Evolutionary conservation across 179 eudicot genomes (phyloP), one percentile per base, ranked within the genome.

Genomic region (Sideroxylon spinosum): DNA sequence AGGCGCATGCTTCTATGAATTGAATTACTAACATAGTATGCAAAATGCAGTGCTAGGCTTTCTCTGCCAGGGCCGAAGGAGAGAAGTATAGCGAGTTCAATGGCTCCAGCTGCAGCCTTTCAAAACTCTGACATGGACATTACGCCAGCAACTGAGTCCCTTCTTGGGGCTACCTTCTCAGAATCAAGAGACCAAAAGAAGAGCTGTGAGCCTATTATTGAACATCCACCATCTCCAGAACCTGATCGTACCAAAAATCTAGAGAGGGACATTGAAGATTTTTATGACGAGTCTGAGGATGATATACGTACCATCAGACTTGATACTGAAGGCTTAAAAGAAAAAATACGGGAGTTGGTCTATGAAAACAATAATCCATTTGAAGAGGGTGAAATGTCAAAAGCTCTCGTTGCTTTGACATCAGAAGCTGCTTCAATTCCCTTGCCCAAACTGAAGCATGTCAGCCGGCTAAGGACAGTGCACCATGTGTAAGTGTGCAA

Each of bases 211-310:
- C 86, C 85, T 10, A 78, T 81, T 62, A 57, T 86, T 84, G 85
- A 76, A 84, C 77, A 88, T 82, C 98, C 98, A 68, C 83, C 96
- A 81, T 85, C 97, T 14, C 99, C 98, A 59, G 87, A 86, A 66
- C 89, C 74, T 25, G 84, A 79, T 56, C 67, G 22, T 17, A 78
- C 76, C 62, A 78, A 84, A 69, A 57, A 50, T 22, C 52, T 70
- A 53, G 85, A 84, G 77, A 46, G 62, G 53, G 92, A 91, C 71
- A 88, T 89, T n/a, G 94, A 90, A 85, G 89, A 85, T 59, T 80
- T 74, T 46, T 69, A 19, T 75, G 92, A 84, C 67, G 91, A 90
- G 73, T 60, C 88, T 5, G 92, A 89, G 44, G 44, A 37, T 74
- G 94, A 90, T 46, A 90, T 90, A 78, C 94, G 92, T 14, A 86